Evolutionary conservation across 2,329 filamentous ascomycete species (phyloP).

Genomic region (Graphium sp.): DNA sequence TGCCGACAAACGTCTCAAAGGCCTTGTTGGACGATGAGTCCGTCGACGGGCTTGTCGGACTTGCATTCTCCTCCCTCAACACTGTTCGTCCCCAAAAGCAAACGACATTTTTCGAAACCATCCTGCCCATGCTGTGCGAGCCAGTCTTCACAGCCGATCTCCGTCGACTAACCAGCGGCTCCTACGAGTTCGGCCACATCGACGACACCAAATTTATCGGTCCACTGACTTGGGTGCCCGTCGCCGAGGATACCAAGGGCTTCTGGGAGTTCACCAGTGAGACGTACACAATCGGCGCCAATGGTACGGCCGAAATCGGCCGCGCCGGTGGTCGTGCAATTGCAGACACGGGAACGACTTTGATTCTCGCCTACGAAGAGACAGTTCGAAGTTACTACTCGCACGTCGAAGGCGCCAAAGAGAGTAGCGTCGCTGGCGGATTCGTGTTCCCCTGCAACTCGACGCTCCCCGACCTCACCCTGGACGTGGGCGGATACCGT

Average conservation of each 20-base stretch:
- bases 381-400: conserved; percentile 32
- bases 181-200: conserved; percentile 60
- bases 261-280: conserved; percentile 43
- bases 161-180: conserved; percentile 38
- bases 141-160: conserved; percentile 53
- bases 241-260: conserved; percentile 43
- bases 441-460: conserved; percentile 28
- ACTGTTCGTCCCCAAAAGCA: conserved; percentile 20
- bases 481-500: conserved; percentile 42
- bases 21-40: no score
- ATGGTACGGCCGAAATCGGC: no score
- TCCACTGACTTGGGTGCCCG: conserved; percentile 39
- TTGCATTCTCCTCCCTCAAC: conserved; percentile 24
- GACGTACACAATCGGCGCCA: no score
- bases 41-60: conserved; percentile 26
- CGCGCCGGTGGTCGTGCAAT: no score
- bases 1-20: no score
- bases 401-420: conserved; percentile 22
- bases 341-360: conserved; percentile 44
- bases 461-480: conserved; percentile 26
- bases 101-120: conserved; percentile 23
- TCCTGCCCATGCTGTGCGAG: background rate
- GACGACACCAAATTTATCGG: conserved; percentile 47
- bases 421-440: conserved; percentile 21
- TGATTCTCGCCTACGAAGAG: conserved; percentile 38